Evolutionary conservation across 768 basidiomycete species (phyloP).

Genomic region (Glaciozyma antarctica): DNA sequence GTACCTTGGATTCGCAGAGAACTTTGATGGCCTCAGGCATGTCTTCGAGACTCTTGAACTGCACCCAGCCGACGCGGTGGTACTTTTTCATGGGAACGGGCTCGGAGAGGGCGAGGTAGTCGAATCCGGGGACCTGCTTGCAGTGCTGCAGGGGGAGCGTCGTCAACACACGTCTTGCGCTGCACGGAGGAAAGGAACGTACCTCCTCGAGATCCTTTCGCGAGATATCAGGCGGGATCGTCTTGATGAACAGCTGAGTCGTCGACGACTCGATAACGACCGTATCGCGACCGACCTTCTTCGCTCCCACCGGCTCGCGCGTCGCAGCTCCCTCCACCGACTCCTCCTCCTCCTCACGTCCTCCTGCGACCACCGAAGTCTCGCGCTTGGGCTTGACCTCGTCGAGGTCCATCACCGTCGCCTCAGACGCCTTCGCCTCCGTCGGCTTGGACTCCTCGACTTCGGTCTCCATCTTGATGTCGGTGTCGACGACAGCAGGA

Average conservation of each 20-base stretch:
- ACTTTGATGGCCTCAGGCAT: constrained; percentile 63
- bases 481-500: background rate
- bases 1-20: constrained; percentile 75
- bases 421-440: background rate
- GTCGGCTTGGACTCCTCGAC: background rate
- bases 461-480: background rate
- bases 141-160: constrained; percentile 51
- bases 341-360: background rate
- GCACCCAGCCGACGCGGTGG: constrained; percentile 89
- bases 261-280: background rate
- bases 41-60: constrained; percentile 73
- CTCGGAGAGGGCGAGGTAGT: constrained; percentile 82
- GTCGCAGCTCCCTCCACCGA: too few species aligned
- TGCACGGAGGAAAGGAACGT: background rate
- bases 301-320: background rate
- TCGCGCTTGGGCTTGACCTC: background rate
- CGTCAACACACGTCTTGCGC: background rate
- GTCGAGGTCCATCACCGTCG: background rate
- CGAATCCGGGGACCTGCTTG: constrained; percentile 64
- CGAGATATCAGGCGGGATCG: constrained; percentile 21
- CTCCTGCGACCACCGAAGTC: background rate
- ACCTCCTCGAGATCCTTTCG: constrained; percentile 27
- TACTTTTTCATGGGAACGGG: constrained; percentile 86
- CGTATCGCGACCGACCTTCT: background rate
- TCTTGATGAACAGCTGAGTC: constrained; percentile 18